Evolutionary conservation across 139 green algal genomes (phyloP).

Genomic region (Chlamydomonas sp.): DNA sequence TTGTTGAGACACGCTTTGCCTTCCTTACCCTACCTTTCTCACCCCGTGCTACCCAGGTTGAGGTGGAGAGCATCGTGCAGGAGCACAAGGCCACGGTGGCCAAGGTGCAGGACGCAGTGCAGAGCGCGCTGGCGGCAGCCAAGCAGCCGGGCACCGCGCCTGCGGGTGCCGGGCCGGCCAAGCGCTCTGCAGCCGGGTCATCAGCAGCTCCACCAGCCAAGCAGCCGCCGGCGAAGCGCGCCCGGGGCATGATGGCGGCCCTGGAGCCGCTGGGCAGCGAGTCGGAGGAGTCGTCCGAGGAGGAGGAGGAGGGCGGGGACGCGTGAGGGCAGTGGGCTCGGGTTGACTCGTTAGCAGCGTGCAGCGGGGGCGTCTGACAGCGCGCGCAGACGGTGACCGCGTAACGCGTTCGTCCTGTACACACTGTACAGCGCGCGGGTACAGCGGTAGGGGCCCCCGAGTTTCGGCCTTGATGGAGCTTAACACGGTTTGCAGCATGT

Average conservation of each 20-base stretch:
- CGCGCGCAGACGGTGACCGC: too few species aligned
- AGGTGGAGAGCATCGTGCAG: conserved; percentile 56
- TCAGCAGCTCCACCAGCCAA: background rate
- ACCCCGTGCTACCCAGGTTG: conserved; percentile 44
- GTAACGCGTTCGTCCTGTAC: too few species aligned
- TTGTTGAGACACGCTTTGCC: conserved; percentile 23
- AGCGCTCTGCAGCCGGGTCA: conserved; percentile 9
- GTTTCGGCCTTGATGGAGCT: too few species aligned
- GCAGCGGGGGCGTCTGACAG: too few species aligned
- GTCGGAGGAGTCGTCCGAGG: background rate
- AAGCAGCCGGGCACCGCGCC: conserved; percentile 1
- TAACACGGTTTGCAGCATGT: too few species aligned
- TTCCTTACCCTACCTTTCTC: conserved; percentile 14
- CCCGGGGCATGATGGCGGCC: conserved; percentile 45
- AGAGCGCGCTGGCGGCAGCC: conserved; percentile 43
- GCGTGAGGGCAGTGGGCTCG: too few species aligned
- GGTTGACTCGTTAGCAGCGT: background rate
- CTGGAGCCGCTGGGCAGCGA: conserved; percentile 39
- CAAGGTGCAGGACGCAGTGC: conserved; percentile 54
- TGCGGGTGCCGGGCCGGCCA: background rate
- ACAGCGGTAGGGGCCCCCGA: too few species aligned
- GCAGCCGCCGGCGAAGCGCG: background rate
- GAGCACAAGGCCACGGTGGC: conserved; percentile 49
- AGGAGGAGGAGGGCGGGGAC: background rate
- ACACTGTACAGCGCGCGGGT: too few species aligned